Evolutionary conservation across 805 yeast genomes (phyloP), one percentile per base, ranked within the genome.

Genomic region (Candida ficus): DNA sequence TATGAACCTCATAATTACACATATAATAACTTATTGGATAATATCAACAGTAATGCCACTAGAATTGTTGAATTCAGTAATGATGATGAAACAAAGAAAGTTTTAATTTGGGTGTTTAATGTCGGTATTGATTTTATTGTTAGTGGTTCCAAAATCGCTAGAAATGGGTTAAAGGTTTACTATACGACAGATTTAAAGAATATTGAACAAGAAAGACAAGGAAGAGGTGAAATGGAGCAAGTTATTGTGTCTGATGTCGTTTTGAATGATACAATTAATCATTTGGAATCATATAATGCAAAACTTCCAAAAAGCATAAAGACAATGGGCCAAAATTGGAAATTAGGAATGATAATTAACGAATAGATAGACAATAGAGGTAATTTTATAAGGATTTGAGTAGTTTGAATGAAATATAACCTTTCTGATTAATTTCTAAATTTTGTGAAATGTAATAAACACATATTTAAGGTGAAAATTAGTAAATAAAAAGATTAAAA

Each of bases 91-190:
- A 29, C 46, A 4, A 37, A 43, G 10, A 37, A 37, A 6, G 18
- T 59, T 5, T 42, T 64, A 35, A 32, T 73, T 2, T 78, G 84
- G 82, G 70, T 78, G 10, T 71, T 78, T 51, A 75, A 68, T 49
- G 56, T 62, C 21, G 72, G 70, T 6, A 50, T 73, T 5, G 49
- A 47, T 46, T 56, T 52, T 46, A 37, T 35, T 10, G 19, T 44
- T 4, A 46, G 41, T 7, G 37, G 25, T 9, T 18, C 26, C 4
- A 42, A 14, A 13, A 32, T 37, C 14, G 52, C 41, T 33, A 46
- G 26, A 11, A 48, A 59, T 38, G 58, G 74, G 2, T 48, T 75
- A 39, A 78, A 78, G 50, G 56, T 77, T 0, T 58, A 73, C 43
- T 78, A 66, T 46, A 60, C 72, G 1, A 50, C 55, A 2, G 64